These are phyloP conservation scores for Tetrastigma voinierianum DNA, from an alignment of 164 flowering plant species.

Conservation along the genomic window DNA sequence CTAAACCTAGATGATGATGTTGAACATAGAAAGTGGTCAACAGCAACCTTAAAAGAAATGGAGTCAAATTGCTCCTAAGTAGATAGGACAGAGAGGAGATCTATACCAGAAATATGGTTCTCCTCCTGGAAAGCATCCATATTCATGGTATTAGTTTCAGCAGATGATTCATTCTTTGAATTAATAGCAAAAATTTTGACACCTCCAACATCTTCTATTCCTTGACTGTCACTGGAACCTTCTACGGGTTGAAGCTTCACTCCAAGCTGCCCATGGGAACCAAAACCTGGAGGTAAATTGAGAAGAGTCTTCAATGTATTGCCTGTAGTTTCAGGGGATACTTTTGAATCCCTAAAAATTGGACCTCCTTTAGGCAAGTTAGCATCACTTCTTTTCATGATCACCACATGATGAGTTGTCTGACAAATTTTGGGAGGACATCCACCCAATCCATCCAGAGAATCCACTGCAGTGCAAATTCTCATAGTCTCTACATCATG, in stretches of 20 bases:
- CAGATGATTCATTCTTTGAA: slow-evolving; percentile 54
- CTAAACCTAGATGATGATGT: background rate
- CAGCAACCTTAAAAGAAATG: background rate
- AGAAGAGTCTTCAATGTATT: slow-evolving; percentile 28
- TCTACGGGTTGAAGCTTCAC: slow-evolving; percentile 32
- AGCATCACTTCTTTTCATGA: slow-evolving; percentile 36
- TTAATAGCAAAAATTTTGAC: slow-evolving; percentile 12
- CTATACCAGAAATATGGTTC: slow-evolving; percentile 39
- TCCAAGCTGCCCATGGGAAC: slow-evolving; percentile 24
- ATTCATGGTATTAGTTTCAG: slow-evolving; percentile 63
- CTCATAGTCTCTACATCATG: slow-evolving; percentile 43
- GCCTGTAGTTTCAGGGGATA: slow-evolving; percentile 28
- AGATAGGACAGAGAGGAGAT: background rate
- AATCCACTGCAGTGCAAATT: slow-evolving; percentile 38
- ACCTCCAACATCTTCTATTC: slow-evolving; percentile 27
- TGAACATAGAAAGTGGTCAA: background rate
- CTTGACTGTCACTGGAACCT: slow-evolving; percentile 37
- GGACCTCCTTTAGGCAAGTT: slow-evolving; percentile 33
- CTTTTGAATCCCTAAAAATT: slow-evolving; percentile 26
- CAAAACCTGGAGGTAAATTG: slow-evolving; percentile 23
- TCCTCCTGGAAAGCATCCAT: slow-evolving; percentile 33
- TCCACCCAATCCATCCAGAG: slow-evolving; percentile 29
- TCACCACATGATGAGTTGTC: slow-evolving; percentile 44
- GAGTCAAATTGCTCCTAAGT: background rate
- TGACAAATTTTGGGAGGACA: slow-evolving; percentile 41